Base-by-base conservation (phyloP, 805 yeast species). In the Lachancea nothofagi region DNA sequence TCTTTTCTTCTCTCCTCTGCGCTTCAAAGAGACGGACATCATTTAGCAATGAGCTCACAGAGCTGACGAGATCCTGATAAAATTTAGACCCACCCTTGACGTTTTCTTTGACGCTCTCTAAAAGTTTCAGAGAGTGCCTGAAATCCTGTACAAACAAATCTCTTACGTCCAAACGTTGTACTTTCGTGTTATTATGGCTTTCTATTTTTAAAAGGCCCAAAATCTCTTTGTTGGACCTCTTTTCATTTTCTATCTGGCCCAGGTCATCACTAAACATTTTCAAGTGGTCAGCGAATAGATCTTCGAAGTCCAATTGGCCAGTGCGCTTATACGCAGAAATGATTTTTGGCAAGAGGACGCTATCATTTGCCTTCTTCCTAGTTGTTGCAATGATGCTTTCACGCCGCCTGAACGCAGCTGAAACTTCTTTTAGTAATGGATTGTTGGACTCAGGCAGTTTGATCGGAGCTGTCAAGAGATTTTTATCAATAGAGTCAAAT, bases 11-110 rank as follows among this genome's bases (percentile, higher is more conserved):
- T 20, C 21, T 30, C 35, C 81, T 64, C 33, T 86, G 60, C 10
- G 61, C 53, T n/a, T 76, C 71, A 54, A 65, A 81, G 10, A 20
- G 13, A 18, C 74, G 77, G 46, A 80, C 70, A 29, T 72, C 76
- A 10, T 61, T 59, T 29, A 72, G 51, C 15, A 78, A 70, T 2
- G 50, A 59, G 21, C 65, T 62, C 5, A 75, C 69, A 38, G 73
- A 72, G 7, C 57, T 58, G 22, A 71, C 62, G 44, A 85, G 74
- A 38, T 79, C 82, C 27, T 69, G 69, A 62, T 89, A 89, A 54
- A 88, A 88, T 39, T 71, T 70, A 0, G 74, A 51, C 0, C 95
- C 96, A 49, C 82, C 83, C 22, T 71, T 71, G 20, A 86, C 56
- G 53, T 84, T 82, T 4, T 69, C 64, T 13, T 71, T 58, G 2